Conservation (phyloP, 345 rosid genomes). For the Brassica nigra region DNA sequence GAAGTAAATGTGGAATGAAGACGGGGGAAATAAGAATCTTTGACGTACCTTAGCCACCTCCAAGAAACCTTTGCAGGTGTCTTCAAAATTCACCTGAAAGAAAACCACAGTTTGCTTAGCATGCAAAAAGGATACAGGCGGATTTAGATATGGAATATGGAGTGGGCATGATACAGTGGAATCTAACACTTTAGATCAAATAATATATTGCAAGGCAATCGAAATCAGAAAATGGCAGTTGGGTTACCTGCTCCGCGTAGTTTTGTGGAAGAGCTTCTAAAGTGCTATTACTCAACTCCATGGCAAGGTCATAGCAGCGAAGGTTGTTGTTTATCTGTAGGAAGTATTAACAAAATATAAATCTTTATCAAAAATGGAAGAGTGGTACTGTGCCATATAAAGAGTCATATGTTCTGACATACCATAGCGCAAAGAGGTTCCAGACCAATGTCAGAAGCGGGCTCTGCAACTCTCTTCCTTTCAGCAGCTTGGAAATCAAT, state of each 20-base stretch:
- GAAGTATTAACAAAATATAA: constrained; percentile 17
- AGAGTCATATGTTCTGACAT: constrained; percentile 37
- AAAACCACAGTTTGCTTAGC: constrained; percentile 16
- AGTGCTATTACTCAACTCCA: constrained; percentile 89
- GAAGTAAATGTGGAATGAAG: background rate
- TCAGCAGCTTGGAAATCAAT: constrained; percentile 98
- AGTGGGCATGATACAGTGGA: constrained; percentile 13
- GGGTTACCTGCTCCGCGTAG: constrained; percentile 91
- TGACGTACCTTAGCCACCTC: constrained; percentile 89
- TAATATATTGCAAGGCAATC: constrained; percentile 1
- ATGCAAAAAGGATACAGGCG: constrained; percentile 9
- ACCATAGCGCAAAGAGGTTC: constrained; percentile 98
- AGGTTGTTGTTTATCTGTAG: constrained; percentile 91
- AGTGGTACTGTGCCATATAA: background rate
- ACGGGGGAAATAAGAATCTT: background rate
- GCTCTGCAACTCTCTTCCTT: constrained; percentile 80
- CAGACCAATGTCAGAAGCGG: constrained; percentile 91
- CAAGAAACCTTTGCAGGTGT: constrained; percentile 95
- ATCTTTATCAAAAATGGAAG: background rate
- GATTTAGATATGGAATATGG: constrained; percentile 10
- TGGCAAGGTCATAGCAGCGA: constrained; percentile 98
- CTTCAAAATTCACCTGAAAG: constrained; percentile 92
- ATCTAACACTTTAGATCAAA: constrained; percentile 13
- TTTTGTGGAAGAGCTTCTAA: constrained; percentile 94
- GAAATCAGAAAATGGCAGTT: background rate